Evolutionary conservation across 2,329 filamentous ascomycete genomes (phyloP).

Genomic region (Exophiala bonariae): DNA sequence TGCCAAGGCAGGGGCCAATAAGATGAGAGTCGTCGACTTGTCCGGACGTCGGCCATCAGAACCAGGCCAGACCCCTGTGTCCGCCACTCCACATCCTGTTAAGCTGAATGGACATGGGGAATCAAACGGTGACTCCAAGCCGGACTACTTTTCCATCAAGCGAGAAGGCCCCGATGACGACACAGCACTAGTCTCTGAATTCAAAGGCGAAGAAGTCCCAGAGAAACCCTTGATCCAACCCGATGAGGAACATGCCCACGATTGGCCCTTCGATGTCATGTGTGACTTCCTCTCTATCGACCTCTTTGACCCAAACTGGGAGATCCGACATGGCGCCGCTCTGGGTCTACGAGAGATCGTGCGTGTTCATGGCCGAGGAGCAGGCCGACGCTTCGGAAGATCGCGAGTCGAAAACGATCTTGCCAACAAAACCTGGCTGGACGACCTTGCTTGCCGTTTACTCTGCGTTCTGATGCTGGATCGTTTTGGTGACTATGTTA

Average conservation of each 20-base stretch:
- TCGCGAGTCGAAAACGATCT: slow-evolving; percentile 71
- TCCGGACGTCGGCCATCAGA: slow-evolving; percentile 67
- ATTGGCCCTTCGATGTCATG: slow-evolving; percentile 93
- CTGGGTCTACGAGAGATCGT: slow-evolving; percentile 92
- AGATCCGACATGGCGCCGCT: slow-evolving; percentile 91
- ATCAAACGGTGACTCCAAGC: slow-evolving; percentile 61
- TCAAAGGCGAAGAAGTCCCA: slow-evolving; percentile 78
- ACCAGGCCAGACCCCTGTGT: slow-evolving; percentile 53
- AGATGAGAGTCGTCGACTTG: slow-evolving; percentile 85
- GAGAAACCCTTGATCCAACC: slow-evolving; percentile 85
- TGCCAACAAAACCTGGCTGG: slow-evolving; percentile 82
- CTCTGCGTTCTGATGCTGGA: slow-evolving; percentile 97
- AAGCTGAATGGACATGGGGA: slow-evolving; percentile 62
- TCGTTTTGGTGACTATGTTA: slow-evolving; percentile 95
- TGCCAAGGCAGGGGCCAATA: slow-evolving; percentile 83
- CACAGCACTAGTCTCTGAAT: slow-evolving; percentile 88
- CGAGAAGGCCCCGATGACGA: slow-evolving; percentile 81
- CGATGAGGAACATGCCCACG: slow-evolving; percentile 73
- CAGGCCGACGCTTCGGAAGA: slow-evolving; percentile 74
- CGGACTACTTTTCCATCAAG: slow-evolving; percentile 90
- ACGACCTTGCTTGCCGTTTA: slow-evolving; percentile 91
- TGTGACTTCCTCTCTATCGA: slow-evolving; percentile 94
- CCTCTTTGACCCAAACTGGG: slow-evolving; percentile 91
- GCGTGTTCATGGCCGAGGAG: slow-evolving; percentile 85
- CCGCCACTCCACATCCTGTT: slow-evolving; percentile 55